Base-by-base conservation (phyloP, 495 filamentous ascomycete species). In the Hypoxylon lenormandii region DNA sequence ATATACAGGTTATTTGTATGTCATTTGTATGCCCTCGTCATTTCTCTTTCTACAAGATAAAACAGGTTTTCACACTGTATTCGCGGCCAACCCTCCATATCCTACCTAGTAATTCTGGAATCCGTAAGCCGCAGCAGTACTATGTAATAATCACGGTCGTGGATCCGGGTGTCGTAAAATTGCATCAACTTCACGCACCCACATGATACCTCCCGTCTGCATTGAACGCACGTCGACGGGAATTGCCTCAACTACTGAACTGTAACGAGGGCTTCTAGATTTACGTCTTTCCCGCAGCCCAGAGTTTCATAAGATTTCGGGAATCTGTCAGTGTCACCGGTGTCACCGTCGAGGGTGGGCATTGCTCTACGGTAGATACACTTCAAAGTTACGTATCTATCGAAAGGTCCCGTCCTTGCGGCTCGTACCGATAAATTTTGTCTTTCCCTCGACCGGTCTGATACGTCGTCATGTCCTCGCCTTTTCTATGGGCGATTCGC, bases 151-250 rank as follows among this genome's bases (percentile, higher is more conserved):
- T 49, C 59, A 16, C 51, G 50, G 58, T 21, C n/a, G n/a, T n/a
- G n/a, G n/a, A n/a, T 43, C 52, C 30, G 18, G 30, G 43, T 51
- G 21, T 52, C 45, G 50, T 47, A 60, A 30, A 69, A 57, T 63
- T 52, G 38, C 52, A 67, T 67, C 57, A 67, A 37, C 28, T 51
- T 68, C 51, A 52, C n/a, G n/a, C n/a, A n/a, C n/a, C 56, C 57
- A 62, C 45, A 59, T 50, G 54, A 53, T 59, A 36, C 47, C 36
- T 30, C 15, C n/a, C n/a, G n/a, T n/a, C 5, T 53, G 53, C 53
- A 58, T 30, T 45, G n/a, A 61, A 59, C 55, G 53, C n/a, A 66
- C 26, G 53, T 58, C 36, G 40, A 54, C 47, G 26, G 47, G 13
- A 61, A 51, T 57, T 30, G 19, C 45, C 51, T 51, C 51, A 23